Percentiles rank a stretch among this genome's conserved stretches.
Evolutionary conservation across 805 yeast genomes (phyloP).

Genomic region (Wickerhamiella sorbophila): DNA sequence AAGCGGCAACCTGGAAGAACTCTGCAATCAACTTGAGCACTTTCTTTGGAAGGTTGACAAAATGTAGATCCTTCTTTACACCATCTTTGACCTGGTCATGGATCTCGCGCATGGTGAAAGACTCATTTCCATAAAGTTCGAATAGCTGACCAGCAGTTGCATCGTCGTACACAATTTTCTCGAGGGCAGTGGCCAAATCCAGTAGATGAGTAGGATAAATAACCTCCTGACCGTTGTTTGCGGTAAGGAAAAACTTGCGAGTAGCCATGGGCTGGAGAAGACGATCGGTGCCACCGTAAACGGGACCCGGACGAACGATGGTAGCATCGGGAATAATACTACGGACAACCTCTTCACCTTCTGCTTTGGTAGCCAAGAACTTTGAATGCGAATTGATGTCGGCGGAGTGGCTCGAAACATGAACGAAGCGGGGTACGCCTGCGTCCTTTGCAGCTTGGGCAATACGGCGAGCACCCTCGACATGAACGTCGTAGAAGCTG

Average conservation of each 20-base stretch:
- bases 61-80: conserved; percentile 31
- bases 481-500: conserved; percentile 68
- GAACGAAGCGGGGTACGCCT: conserved; percentile 59
- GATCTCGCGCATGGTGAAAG: conserved; percentile 44
- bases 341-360: conserved; percentile 58
- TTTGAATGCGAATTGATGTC: conserved; percentile 49
- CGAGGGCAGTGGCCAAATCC: conserved; percentile 70
- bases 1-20: conserved; percentile 27
- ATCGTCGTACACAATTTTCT: conserved; percentile 68
- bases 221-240: conserved; percentile 47
- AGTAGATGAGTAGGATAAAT: conserved; percentile 59
- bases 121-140: conserved; percentile 64
- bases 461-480: conserved; percentile 64
- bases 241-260: conserved; percentile 46
- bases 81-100: conserved; percentile 57
- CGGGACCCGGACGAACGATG: conserved; percentile 72
- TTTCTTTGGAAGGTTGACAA: conserved; percentile 29
- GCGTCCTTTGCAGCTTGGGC: conserved; percentile 57
- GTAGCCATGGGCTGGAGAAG: conserved; percentile 48
- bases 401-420: conserved; percentile 70
- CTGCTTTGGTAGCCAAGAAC: conserved; percentile 67
- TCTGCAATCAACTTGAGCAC: conserved; percentile 27
- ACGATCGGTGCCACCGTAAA: conserved; percentile 62
- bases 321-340: conserved; percentile 61
- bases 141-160: conserved; percentile 60